phyloP scores from a whole-genome alignment of 768 basidiomycete species.

The Ephemerocybe angulata region DNA sequence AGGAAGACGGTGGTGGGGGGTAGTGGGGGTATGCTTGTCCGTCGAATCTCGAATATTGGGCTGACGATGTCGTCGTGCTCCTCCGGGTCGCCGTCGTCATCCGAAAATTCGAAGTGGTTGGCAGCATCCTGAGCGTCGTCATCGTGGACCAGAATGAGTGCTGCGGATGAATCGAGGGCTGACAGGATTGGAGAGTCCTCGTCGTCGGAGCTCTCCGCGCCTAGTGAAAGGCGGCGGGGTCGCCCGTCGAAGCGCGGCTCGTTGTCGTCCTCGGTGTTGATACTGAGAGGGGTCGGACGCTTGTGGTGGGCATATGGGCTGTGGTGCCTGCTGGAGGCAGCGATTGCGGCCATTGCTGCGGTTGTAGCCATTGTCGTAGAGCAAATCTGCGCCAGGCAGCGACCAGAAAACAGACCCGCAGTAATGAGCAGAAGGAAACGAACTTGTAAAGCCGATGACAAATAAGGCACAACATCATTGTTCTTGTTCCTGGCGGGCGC shows the following conservation, averaged over 20 bases:
- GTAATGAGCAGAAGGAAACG: too few species aligned
- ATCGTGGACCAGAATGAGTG: slow-evolving; percentile 62
- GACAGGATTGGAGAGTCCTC: slow-evolving; percentile 13
- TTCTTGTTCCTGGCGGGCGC: too few species aligned
- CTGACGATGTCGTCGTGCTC: slow-evolving; percentile 49
- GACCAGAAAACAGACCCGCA: not conserved
- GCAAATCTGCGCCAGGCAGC: not conserved
- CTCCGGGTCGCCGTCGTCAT: slow-evolving; percentile 30
- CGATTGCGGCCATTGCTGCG: slow-evolving; percentile 3
- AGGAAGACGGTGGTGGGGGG: slow-evolving; percentile 57
- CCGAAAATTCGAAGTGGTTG: slow-evolving; percentile 35
- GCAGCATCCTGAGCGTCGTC: slow-evolving; percentile 42
- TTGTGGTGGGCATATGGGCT: not conserved
- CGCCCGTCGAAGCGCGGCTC: not conserved
- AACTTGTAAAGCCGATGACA: too few species aligned
- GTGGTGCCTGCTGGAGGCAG: not conserved
- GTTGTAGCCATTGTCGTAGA: slow-evolving; percentile 4
- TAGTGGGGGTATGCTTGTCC: slow-evolving; percentile 48
- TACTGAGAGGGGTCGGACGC: not conserved
- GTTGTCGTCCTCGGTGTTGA: slow-evolving; percentile 1
- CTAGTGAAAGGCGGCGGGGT: not conserved
- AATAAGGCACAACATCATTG: too few species aligned
- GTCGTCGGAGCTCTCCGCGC: not conserved
- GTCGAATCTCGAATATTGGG: slow-evolving; percentile 41
- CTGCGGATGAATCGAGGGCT: slow-evolving; percentile 42